Percentiles rank a stretch among this genome's conserved stretches.
These are phyloP conservation scores for Kodamaea jinghongensis DNA, from an alignment of 805 yeast genomes.

Conservation along the genomic window DNA sequence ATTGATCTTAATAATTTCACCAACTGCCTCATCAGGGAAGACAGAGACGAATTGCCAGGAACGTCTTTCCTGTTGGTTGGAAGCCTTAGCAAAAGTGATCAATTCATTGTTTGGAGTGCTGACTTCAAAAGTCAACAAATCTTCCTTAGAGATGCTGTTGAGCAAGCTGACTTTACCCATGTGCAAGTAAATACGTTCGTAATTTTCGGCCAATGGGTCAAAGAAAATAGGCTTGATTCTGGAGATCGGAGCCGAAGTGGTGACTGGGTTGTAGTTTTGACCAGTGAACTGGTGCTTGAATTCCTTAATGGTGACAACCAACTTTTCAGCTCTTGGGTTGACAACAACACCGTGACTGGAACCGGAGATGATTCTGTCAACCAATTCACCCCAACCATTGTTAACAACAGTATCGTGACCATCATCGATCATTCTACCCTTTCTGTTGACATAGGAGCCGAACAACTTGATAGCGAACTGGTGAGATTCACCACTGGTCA, in stretches of 20 bases:
- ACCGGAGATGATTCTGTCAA: conserved; percentile 74
- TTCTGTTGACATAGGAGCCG: conserved; percentile 59
- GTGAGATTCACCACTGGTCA: conserved; percentile 61
- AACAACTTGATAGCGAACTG: conserved; percentile 69
- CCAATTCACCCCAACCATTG: conserved; percentile 87
- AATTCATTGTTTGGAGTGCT: conserved; percentile 49
- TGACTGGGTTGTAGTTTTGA: conserved; percentile 20
- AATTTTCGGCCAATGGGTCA: conserved; percentile 58
- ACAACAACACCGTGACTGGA: conserved; percentile 74
- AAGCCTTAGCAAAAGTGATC: conserved; percentile 62
- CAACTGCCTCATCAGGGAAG: conserved; percentile 64
- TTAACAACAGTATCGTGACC: conserved; percentile 27
- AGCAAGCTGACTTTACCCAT: conserved; percentile 49
- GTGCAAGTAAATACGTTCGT: conserved; percentile 59
- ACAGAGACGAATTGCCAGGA: conserved; percentile 75
- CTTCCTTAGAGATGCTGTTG: conserved; percentile 28
- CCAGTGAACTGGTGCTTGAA: conserved; percentile 47
- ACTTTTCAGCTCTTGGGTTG: conserved; percentile 73
- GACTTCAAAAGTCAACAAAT: conserved; percentile 53
- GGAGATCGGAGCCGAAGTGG: conserved; percentile 52
- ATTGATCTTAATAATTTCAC: conserved; percentile 65
- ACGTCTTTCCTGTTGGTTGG: conserved; percentile 51
- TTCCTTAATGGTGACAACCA: conserved; percentile 72
- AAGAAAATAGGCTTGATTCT: conserved; percentile 63
- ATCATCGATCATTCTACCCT: conserved; percentile 21